Evolutionary conservation across 257 asterid species (phyloP), one percentile per base, ranked within the genome.

Genomic region (Fraxinus quadrangulata): DNA sequence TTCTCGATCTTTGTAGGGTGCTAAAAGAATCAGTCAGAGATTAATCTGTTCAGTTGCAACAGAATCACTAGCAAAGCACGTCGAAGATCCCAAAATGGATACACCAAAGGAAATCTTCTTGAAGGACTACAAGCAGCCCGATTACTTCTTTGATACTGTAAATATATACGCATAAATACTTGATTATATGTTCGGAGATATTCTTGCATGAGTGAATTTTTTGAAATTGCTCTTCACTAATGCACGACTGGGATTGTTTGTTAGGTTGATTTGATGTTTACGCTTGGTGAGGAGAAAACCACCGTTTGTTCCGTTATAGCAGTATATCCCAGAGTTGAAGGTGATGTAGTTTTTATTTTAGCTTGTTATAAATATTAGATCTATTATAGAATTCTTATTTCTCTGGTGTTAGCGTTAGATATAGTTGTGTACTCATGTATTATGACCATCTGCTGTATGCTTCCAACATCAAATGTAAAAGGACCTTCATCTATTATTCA

Each of bases 51-150:
- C 96, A 3, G 96, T 91, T 67, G 94, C 94, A 79, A 90, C 99
- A 76, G 94, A 91, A 79, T 80, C 88, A 72, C 61, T 78, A 61
- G 74, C 92, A 10, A 90, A 87, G 82, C 89, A 85, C 87, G 86
- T 76, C 21, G 97, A 88, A 82, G 97, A 94, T 78, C 77, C 90
- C 54, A 82, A 61, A 16, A 93, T 93, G 99, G 97, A 92, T 76
- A 34, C 88, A 74, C 98, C 97, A 78, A 93, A 90, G 80, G 98
- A 95, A 89, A 93, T 95, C 34, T 93, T 90, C 59, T 81, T 95
- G 21, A 95, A 93, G 91, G 99, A 95, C 81, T 93, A 93, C 90
- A 92, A 92, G 84, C 94, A 89, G 81, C 98, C 99, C 33, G 94
- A 89, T 77, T 95, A 91, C 84, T 93, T 83, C 74, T 93, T 95